These are phyloP conservation scores for Phytopythium aichiense DNA, from an alignment of 352 stramenopile genomes.

Conservation along the genomic window DNA sequence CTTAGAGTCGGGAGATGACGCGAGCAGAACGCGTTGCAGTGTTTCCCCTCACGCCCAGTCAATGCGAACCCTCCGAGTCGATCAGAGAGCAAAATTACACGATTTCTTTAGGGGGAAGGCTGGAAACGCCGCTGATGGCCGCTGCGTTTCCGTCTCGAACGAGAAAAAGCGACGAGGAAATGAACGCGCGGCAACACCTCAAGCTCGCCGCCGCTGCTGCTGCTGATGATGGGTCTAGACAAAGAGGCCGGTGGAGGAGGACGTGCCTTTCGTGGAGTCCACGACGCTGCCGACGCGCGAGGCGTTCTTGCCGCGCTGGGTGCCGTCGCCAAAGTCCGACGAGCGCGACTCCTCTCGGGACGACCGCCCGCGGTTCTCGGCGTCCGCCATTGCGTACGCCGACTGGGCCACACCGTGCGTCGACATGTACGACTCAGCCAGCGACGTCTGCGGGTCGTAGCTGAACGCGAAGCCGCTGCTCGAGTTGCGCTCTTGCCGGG, in stretches of 20 bases:
- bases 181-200: not conserved
- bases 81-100: slow-evolving; percentile 4
- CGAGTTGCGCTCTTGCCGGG: slow-evolving; percentile 54
- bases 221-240: slow-evolving; percentile 19
- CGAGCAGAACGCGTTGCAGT: not conserved
- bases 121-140: not conserved
- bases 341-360: slow-evolving; percentile 72
- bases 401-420: slow-evolving; percentile 57
- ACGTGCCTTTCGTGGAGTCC: slow-evolving; percentile 33
- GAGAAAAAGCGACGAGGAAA: not conserved
- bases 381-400: slow-evolving; percentile 54
- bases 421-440: slow-evolving; percentile 78
- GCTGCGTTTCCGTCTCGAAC: not conserved
- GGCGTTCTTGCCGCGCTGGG: slow-evolving; percentile 2
- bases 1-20: not conserved
- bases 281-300: slow-evolving; percentile 19
- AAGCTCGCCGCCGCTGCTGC: not conserved
- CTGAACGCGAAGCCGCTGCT: slow-evolving; percentile 82
- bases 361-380: slow-evolving; percentile 50
- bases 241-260: slow-evolving; percentile 31
- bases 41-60: not conserved
- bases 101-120: not conserved
- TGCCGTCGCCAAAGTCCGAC: slow-evolving; percentile 53
- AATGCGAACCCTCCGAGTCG: not conserved
- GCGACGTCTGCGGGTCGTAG: slow-evolving; percentile 72